Evolutionary conservation across 1,284 basidiomycete species (phyloP).

Genomic region (Cryptococcus hybrid): DNA sequence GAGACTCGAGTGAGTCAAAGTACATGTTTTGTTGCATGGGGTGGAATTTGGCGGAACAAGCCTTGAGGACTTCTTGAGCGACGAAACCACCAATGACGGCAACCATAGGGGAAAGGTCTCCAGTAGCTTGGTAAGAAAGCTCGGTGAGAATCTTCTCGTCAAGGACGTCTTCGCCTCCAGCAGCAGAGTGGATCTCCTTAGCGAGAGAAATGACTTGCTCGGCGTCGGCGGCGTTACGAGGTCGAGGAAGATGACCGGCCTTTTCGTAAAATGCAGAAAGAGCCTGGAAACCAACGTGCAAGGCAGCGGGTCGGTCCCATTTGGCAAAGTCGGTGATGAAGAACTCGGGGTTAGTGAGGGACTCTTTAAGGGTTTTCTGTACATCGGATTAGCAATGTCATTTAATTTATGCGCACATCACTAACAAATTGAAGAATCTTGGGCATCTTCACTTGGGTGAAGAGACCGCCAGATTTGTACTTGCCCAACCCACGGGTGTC

Average conservation of each 20-base stretch:
- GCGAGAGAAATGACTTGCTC: conserved; percentile 67
- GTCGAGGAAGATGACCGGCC: conserved; percentile 70
- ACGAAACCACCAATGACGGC: conserved; percentile 97
- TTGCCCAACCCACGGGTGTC: conserved; percentile 75
- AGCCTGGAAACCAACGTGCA: conserved; percentile 95
- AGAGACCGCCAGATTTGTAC: conserved; percentile 89
- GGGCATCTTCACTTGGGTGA: conserved; percentile 99
- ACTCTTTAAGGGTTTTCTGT: conserved; percentile 91
- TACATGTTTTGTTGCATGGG: conserved; percentile 95
- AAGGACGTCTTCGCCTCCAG: conserved; percentile 63
- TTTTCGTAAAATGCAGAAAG: conserved; percentile 76
- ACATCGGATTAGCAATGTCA: not conserved
- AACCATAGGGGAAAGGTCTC: conserved; percentile 88
- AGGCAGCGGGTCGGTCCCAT: conserved; percentile 85
- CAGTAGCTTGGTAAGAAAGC: conserved; percentile 86
- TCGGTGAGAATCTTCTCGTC: conserved; percentile 77
- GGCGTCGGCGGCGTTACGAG: conserved; percentile 83
- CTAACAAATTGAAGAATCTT: conserved; percentile 89
- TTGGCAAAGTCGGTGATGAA: conserved; percentile 98
- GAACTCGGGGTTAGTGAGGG: conserved; percentile 75
- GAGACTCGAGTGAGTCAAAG: conserved; percentile 96
- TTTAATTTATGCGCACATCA: conserved; percentile 11
- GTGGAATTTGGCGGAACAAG: conserved; percentile 97
- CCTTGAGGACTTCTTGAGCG: conserved; percentile 97
- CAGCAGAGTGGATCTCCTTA: conserved; percentile 62